Evolutionary conservation across 495 filamentous ascomycete species (phyloP).

Genomic region (Penicillium samsonianum): DNA sequence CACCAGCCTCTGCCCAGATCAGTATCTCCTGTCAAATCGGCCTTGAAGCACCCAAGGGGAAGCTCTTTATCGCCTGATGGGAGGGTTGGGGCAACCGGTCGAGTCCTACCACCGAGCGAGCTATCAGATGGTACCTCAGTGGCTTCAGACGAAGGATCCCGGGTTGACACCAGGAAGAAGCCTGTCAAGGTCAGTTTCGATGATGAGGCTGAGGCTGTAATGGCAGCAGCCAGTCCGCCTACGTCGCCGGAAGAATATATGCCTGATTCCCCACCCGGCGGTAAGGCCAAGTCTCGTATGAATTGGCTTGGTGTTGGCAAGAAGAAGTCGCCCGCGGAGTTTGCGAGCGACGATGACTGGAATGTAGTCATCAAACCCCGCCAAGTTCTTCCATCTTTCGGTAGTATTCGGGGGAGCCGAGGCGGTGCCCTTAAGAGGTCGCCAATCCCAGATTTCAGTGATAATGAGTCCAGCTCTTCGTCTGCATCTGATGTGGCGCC

Average conservation of each 20-base stretch:
- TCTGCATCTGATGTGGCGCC: constrained; percentile 33
- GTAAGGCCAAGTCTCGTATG: constrained; percentile 45
- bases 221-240: constrained; percentile 55
- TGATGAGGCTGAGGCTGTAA: constrained; percentile 65
- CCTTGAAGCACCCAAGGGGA: constrained; percentile 68
- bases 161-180: constrained; percentile 60
- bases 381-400: constrained; percentile 79
- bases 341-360: constrained; percentile 53
- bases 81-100: constrained; percentile 21
- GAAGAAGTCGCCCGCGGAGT: constrained; percentile 43
- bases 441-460: constrained; percentile 32
- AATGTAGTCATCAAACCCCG: constrained; percentile 72
- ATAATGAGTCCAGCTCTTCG: constrained; percentile 41
- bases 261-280: constrained; percentile 52
- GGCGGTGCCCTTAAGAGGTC: constrained; percentile 28
- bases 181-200: constrained; percentile 83
- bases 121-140: constrained; percentile 60
- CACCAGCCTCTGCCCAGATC: constrained; percentile 81
- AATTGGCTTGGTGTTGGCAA: constrained; percentile 59
- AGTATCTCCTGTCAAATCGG: constrained; percentile 82
- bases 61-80: constrained; percentile 52
- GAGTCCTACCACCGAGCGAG: constrained; percentile 52
- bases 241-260: constrained; percentile 52
- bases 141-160: constrained; percentile 58
- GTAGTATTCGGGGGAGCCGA: constrained; percentile 63